A percentile compares a stretch with the other conserved stretches of the same genome.
phyloP scores from a whole-genome alignment of 164 flowering plant species.

The Magnolia sinica region DNA sequence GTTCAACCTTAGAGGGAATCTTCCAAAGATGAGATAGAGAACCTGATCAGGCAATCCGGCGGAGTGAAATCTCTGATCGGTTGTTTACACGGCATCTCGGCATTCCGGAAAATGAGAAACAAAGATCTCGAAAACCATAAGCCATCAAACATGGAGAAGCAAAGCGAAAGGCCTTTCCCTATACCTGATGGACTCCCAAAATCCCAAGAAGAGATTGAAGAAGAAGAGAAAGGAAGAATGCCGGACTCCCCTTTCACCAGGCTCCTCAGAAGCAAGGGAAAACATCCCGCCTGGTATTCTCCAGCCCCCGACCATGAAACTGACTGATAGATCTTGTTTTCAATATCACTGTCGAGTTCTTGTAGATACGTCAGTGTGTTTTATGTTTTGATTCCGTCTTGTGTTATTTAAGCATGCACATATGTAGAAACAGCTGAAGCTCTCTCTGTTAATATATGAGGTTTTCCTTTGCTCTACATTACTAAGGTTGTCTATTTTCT shows the following conservation, averaged over 20 bases:
- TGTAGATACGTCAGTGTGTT: background rate
- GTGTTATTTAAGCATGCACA: background rate
- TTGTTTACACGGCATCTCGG: slow-evolving; percentile 52
- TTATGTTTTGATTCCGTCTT: background rate
- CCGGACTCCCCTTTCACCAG: slow-evolving; percentile 80
- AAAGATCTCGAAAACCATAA: slow-evolving; percentile 6
- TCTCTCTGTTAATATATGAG: background rate
- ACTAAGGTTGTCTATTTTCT: background rate
- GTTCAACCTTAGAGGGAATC: slow-evolving; percentile 40
- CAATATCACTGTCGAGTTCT: background rate
- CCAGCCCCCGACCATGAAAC: slow-evolving; percentile 80
- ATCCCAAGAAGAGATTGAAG: slow-evolving; percentile 60
- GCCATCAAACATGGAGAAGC: slow-evolving; percentile 12
- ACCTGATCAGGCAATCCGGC: slow-evolving; percentile 47
- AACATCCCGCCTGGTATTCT: slow-evolving; percentile 71
- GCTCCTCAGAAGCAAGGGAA: slow-evolving; percentile 63
- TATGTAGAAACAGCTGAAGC: background rate
- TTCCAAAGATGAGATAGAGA: slow-evolving; percentile 66
- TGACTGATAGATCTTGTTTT: slow-evolving; percentile 30
- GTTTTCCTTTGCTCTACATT: background rate
- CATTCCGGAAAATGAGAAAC: slow-evolving; percentile 27
- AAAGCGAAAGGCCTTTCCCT: slow-evolving; percentile 25
- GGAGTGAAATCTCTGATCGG: slow-evolving; percentile 65
- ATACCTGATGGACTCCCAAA: slow-evolving; percentile 87
- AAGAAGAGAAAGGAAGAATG: slow-evolving; percentile 74